Base-by-base conservation (phyloP, 805 yeast genomes). In the Yueomyces sp. region DNA sequence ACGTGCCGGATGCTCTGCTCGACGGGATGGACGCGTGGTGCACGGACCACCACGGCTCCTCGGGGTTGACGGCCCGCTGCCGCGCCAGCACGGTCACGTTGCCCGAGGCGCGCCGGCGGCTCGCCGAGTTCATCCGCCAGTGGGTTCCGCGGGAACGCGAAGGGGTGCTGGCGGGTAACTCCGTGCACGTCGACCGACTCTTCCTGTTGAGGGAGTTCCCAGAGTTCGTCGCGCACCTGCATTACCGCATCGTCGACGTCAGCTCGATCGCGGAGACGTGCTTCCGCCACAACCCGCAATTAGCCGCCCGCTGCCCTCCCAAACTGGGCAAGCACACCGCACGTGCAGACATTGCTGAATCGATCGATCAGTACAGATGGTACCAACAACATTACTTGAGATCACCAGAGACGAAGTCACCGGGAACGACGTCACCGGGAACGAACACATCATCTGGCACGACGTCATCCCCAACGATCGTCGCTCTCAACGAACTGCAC, bases 1-100 rank as follows among this genome's bases (percentile, higher is more conserved):
- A 34, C 26, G n/a, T 5, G 37, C 6, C 5, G 33, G 67, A 77
- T 44, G 64, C 63, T 6, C 66, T 68, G 1, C 67, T 92, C 69
- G 82, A 79, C 49, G 54, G 59, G 3, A 92, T 92, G 97, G 72
- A 76, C 59, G 82, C 78, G 40, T 92, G 97, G 97, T 90, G 97
- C 64, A 65, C 73, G 9, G 67, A 72, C 3, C 94, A 84, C 43
- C 98, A 90, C 60, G 85, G 85, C 1, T 66, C 71, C 4, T 66
- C 74, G 37, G 99, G 99, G 0, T 69, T 92, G 34, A 81, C 87
- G 0, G 69, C 71, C n/a, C 77, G 77, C 54, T 85, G 85, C 3
- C 57, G 81, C 26, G 71, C 66, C 0, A 70, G 82, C 29, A 54
- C 52, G 2, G 75, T 74, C 53, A 73, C 85, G 0, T 58, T 75